Base-by-base conservation (phyloP, 768 basidiomycete species). In the Lentinula guzmanii region DNA sequence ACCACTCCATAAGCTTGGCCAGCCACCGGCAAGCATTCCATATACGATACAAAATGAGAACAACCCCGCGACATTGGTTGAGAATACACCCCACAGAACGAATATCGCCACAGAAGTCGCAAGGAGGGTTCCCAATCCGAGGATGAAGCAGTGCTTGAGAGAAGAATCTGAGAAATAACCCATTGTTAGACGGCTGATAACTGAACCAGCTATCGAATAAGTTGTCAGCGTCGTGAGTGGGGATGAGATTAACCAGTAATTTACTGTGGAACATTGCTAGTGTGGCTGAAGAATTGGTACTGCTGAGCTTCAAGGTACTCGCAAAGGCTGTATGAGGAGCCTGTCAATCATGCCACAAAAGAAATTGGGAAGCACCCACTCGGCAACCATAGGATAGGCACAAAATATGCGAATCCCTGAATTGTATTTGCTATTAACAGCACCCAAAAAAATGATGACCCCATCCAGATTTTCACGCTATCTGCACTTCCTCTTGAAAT, bases 11-110 rank as follows among this genome's bases (percentile, higher is more conserved):
- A 71, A 24, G 42, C 72, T 70, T 13, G 61, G 42, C 71, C 71
- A 74, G 4, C 73, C 71, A 9, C 71, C 71, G 15, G 73, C 73
- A 24, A 71, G 51, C 18, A 64, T 54, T 6, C 73, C 73, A 55
- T 72, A 73, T 24, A 61, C 65, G 15, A 72, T 62, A 37, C 70
- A 65, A 51, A 70, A 74, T 10, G 64, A 52, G 4, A 72, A 55
- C 5, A 74, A 62, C 10, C 70, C 70, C 11, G 69, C 65, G 9
- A 69, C 58, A 31, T 62, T 63, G 16, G 61, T 33, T 1, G 69
- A 67, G 1, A 69, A 45, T 4, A 70, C 62, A 18, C 73, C 73
- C 73, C 72, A 74, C 6, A 74, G 53, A 24, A 73, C 61, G 64
- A 74, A 73, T 0, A 69, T 70, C 39, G 63, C 58, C 13, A 72